A percentile compares a stretch with the other conserved stretches of the same genome.
Conservation (phyloP, 306 rosid species). For the Quercus rubra region DNA sequence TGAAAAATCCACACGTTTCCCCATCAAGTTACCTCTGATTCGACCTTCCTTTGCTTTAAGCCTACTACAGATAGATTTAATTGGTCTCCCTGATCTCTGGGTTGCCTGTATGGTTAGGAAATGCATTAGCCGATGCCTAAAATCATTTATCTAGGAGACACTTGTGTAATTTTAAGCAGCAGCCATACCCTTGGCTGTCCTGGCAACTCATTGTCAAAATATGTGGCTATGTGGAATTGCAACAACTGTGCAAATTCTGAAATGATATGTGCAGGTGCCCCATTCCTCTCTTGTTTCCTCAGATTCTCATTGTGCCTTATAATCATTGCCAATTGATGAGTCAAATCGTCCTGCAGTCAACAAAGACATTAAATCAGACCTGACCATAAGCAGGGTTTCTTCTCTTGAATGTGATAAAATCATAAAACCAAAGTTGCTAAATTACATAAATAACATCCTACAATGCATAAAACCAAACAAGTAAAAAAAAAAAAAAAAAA, state of each 20-base stretch:
- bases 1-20: constrained; percentile 96
- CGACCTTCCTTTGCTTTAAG: constrained; percentile 99
- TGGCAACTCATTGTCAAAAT: constrained; percentile 94
- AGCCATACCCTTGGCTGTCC: constrained; percentile 91
- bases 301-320: constrained; percentile 93
- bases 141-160: neutral
- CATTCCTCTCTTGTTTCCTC: constrained; percentile 92
- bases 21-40: constrained; percentile 98
- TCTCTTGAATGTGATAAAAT: neutral
- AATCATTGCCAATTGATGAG: constrained; percentile 98
- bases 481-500: neutral
- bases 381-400: neutral
- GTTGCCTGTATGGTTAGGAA: constrained; percentile 60
- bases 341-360: constrained; percentile 76
- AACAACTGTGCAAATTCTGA: constrained; percentile 94
- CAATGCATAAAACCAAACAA: constrained; percentile 7
- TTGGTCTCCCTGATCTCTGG: constrained; percentile 97
- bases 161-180: constrained; percentile 18
- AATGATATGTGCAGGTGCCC: constrained; percentile 97
- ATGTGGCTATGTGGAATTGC: constrained; percentile 96
- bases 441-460: neutral
- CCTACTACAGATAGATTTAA: constrained; percentile 97
- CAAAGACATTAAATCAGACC: constrained; percentile 22
- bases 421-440: neutral
- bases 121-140: neutral